A percentile compares a stretch with the other conserved stretches of the same genome.
Conservation (phyloP, 768 basidiomycete genomes). For the Termitomyces eurrhizus region DNA sequence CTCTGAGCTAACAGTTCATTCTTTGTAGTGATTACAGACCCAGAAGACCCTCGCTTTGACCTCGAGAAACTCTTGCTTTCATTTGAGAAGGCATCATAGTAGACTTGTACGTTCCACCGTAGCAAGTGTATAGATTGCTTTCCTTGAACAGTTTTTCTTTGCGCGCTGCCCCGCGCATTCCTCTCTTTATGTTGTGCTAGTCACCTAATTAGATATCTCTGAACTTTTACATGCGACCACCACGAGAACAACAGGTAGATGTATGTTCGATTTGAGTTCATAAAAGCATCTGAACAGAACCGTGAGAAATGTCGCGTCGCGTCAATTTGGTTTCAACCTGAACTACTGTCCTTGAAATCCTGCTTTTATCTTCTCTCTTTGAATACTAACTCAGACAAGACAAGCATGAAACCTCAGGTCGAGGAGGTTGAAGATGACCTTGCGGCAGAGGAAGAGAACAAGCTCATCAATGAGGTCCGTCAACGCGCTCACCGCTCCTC, state of each 20-base stretch:
- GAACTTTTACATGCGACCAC: constrained; percentile 4
- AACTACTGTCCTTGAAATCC: background rate
- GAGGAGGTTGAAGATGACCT: constrained; percentile 80
- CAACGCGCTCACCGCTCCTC: constrained; percentile 15
- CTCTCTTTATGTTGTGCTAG: constrained; percentile 13
- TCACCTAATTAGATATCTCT: constrained; percentile 13
- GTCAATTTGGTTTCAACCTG: constrained; percentile 20
- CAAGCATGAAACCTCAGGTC: constrained; percentile 43
- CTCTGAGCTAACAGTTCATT: constrained; percentile 11
- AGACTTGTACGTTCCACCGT: constrained; percentile 24
- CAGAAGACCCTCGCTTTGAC: constrained; percentile 94
- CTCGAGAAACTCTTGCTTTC: constrained; percentile 83
- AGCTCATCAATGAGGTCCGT: constrained; percentile 79
- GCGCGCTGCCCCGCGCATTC: constrained; percentile 6
- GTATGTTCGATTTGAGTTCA: constrained; percentile 16
- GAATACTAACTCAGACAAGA: background rate
- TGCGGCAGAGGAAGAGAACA: constrained; percentile 83
- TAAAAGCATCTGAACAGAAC: constrained; percentile 12
- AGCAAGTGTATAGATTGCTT: constrained; percentile 15
- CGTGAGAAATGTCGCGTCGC: constrained; percentile 43
- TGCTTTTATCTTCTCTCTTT: background rate
- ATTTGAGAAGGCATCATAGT: constrained; percentile 69
- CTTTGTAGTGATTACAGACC: constrained; percentile 79
- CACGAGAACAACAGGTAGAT: constrained; percentile 1
- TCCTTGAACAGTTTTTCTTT: constrained; percentile 9